phyloP scores from a whole-genome alignment of 2,329 filamentous ascomycete species.

The Fusarium austroafricanum region DNA sequence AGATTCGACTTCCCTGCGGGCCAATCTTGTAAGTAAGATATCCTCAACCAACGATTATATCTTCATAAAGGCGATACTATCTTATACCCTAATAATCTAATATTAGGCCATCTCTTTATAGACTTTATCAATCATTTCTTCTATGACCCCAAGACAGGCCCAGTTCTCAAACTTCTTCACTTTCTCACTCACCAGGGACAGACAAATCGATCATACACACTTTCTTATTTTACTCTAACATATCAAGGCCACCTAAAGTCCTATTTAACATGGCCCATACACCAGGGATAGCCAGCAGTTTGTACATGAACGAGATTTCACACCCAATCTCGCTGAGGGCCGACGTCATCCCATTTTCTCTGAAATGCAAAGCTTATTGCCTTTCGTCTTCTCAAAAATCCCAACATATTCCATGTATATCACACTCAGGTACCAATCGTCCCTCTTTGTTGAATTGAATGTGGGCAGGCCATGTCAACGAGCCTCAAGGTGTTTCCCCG shows the following conservation, averaged over 20 bases:
- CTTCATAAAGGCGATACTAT: no score
- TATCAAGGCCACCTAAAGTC: conserved; percentile 6
- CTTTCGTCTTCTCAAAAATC: background rate
- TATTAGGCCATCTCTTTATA: no score
- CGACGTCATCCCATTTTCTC: conserved; percentile 14
- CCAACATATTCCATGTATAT: background rate
- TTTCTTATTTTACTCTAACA: conserved; percentile 26
- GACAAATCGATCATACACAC: conserved; percentile 4
- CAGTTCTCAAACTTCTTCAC: background rate
- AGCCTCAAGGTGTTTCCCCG: background rate
- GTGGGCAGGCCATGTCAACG: background rate
- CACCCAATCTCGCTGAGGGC: conserved; percentile 1
- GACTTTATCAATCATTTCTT: no score
- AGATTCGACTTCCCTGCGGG: no score
- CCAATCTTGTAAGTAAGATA: no score
- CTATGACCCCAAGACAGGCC: no score
- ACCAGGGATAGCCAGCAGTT: background rate
- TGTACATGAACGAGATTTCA: background rate
- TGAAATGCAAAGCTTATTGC: background rate
- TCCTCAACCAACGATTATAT: no score
- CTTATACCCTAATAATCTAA: no score
- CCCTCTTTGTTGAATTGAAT: conserved; percentile 12
- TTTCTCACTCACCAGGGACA: background rate
- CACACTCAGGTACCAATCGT: background rate
- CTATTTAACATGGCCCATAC: conserved; percentile 25